Evolutionary conservation across 371 early-diverging fungal genomes (phyloP), one percentile per base, ranked within the genome.

Genomic region (Mortierella sp.): DNA sequence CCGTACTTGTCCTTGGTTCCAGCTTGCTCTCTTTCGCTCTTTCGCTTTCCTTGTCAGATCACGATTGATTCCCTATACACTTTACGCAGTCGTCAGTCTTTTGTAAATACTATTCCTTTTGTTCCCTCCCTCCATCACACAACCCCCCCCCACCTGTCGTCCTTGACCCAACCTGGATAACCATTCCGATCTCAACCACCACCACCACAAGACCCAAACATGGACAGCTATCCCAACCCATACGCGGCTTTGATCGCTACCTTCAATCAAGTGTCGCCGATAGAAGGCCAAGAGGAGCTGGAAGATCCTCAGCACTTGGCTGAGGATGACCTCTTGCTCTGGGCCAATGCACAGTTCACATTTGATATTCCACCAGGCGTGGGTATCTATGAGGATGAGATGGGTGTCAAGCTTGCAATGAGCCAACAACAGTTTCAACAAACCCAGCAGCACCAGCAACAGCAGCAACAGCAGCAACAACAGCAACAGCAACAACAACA

Each of bases 331-430:
- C 72, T 86, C 61, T 80, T 83, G 21, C 79, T 90, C 25, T 92
- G 92, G 92, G 84, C 91, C 40, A 89, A 88, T 63, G 88, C 90
- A 19, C 87, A 90, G 67, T 92, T 92, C 71, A 87, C 83, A 45
- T 88, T 88, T 51, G 92, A 92, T 65, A 82, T 79, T 43, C 66
- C 80, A 16, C 85, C 86, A 57, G 73, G 61, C 10, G 63, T 63
- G 17, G 73, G 71, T 17, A 60, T 63, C 28, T 71, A 64, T 40
- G 71, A 71, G 29, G 71, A 66, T 31, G 73, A 67, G 10, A 57
- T 73, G 50, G 74, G 59, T 39, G 63, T 63, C 41, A 74, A 73
- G 37, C 47, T 68, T 21, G 63, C 60, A 17, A 63, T 67, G 63
- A 65, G 54, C 5, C 73, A 73, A 34, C 73, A 73, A 31, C 73